Evolutionary conservation across 2,329 filamentous ascomycete genomes (phyloP), one percentile per base, ranked within the genome.

Genomic region (Trichoderma hamatum): DNA sequence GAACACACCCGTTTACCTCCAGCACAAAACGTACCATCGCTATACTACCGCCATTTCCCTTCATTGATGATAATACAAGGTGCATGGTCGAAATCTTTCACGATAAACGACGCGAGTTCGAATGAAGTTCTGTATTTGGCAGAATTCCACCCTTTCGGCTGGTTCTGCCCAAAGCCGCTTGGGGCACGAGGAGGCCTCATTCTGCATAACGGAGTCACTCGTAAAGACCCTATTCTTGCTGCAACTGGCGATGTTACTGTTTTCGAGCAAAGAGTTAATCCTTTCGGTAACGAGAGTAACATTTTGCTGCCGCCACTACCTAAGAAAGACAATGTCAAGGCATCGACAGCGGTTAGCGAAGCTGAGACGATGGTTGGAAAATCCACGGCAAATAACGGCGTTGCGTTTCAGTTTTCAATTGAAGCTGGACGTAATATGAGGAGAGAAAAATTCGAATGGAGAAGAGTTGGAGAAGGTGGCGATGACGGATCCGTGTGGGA

Each of bases 241-340:
- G 61, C 61, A 3, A 9, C 34, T 16, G 49, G 61, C 13, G 61
- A 64, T 21, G 28, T 55, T 1, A 64, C 61, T 6, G 9, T 55
- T 30, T 64, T 64, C 16, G 49, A 64, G n/a, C 61, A 64, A 55
- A 21, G 19, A 24, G n/a, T 64, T 1, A 64, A 64, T 7, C 32
- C 49, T 4, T 64, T 64, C 13, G 36, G 61, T 24, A 64, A 64
- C 11, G 34, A 55, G 24, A 55, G 61, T 3, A 36, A 64, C 24
- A 55, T 64, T 43, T 3, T 64, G 34, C 61, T 64, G 7, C 61
- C 61, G 3, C 61, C 61, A 5, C 19, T 64, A 3, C 32, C 49
- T 2, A 55, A 30, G 4, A 43, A 55, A 5, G 49, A 64, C 19
- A 55, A 55, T 19, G 26, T 36, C 10, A 32, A 55, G 32, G 49